Conservation (phyloP, 2,329 filamentous ascomycete species). For the Colletotrichum sp. region DNA sequence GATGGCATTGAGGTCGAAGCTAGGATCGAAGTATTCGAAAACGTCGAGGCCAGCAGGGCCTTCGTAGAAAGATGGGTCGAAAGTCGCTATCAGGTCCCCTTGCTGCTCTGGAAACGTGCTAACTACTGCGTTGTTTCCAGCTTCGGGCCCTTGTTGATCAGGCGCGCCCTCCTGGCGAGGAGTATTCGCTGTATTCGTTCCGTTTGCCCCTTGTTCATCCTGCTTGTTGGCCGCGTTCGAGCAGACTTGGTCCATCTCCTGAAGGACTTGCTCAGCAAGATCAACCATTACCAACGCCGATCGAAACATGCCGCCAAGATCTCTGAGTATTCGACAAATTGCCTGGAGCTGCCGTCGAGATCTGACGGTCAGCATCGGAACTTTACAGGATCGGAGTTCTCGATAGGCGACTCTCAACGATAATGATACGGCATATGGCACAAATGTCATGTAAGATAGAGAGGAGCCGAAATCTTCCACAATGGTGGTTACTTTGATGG, state of each 20-base stretch:
- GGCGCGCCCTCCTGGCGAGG: neutral
- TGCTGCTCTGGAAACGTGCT: neutral
- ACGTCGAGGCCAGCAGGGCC: slow-evolving; percentile 20
- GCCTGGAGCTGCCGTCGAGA: slow-evolving; percentile 23
- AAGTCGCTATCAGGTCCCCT: neutral
- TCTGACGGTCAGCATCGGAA: slow-evolving; percentile 20
- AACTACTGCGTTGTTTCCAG: neutral
- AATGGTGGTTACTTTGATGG: slow-evolving; percentile 23
- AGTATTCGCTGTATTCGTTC: neutral
- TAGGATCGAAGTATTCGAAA: slow-evolving; percentile 27
- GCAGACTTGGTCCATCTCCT: slow-evolving; percentile 25
- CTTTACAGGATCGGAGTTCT: slow-evolving; percentile 25
- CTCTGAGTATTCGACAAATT: slow-evolving; percentile 24
- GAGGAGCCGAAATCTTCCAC: slow-evolving; percentile 24
- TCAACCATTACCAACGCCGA: slow-evolving; percentile 27
- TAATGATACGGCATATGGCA: slow-evolving; percentile 27
- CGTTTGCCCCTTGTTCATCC: neutral
- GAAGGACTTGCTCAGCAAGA: slow-evolving; percentile 25
- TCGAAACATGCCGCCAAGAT: slow-evolving; percentile 24
- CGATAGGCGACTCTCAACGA: slow-evolving; percentile 27
- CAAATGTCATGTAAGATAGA: slow-evolving; percentile 26
- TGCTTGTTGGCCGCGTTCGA: slow-evolving; percentile 12
- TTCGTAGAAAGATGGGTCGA: neutral
- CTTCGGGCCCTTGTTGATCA: neutral
- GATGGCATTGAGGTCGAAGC: slow-evolving; percentile 25